A percentile compares a stretch with the other conserved stretches of the same genome.
Evolutionary conservation across 2,329 filamentous ascomycete species (phyloP).

Genomic region (Orbilia quercus): DNA sequence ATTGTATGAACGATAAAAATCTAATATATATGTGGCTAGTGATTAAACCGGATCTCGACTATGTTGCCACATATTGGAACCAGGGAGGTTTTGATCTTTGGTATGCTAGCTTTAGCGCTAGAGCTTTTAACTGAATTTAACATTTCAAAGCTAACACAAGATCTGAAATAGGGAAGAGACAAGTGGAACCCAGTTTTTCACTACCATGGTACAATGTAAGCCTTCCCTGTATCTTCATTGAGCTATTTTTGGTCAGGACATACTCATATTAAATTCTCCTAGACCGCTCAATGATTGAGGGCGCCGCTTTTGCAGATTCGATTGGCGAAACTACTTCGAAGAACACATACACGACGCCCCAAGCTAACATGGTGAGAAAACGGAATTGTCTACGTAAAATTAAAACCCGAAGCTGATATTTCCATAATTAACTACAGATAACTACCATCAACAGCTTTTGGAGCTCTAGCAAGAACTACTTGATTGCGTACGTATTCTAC

Average conservation of each 20-base stretch:
- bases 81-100: slow-evolving; percentile 65
- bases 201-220: slow-evolving; percentile 71
- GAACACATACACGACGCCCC: slow-evolving; percentile 68
- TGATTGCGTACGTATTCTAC: slow-evolving; percentile 66
- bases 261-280: slow-evolving; percentile 7
- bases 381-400: too few species aligned
- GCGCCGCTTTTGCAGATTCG: slow-evolving; percentile 73
- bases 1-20: not conserved
- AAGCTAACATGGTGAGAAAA: slow-evolving; percentile 72
- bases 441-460: slow-evolving; percentile 82
- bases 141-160: not conserved
- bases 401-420: too few species aligned
- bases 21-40: slow-evolving; percentile 26
- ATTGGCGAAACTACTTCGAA: slow-evolving; percentile 72
- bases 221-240: not conserved
- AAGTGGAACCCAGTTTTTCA: slow-evolving; percentile 76
- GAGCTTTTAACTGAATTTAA: not conserved
- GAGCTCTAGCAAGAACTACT: slow-evolving; percentile 70
- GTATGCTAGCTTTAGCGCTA: slow-evolving; percentile 50
- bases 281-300: slow-evolving; percentile 71
- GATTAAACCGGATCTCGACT: slow-evolving; percentile 64
- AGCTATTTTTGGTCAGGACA: not conserved
- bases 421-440: too few species aligned
- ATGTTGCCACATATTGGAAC: slow-evolving; percentile 64
- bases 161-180: slow-evolving; percentile 62